phyloP scores from a whole-genome alignment of 2,329 filamentous ascomycete species.

The Colletotrichum salicis region DNA sequence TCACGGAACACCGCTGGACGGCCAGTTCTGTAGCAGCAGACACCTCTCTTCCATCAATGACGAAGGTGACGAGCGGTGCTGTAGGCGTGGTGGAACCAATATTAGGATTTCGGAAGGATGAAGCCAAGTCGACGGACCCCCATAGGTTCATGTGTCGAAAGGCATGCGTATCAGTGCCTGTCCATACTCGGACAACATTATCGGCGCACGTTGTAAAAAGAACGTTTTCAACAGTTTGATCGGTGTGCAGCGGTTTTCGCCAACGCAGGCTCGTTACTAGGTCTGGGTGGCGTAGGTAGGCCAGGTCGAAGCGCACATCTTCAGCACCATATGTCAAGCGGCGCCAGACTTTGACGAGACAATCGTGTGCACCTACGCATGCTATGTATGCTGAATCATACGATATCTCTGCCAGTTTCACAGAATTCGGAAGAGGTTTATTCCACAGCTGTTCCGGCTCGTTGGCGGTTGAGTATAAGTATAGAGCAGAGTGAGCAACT shows the following conservation, averaged over 20 bases:
- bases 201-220: constrained; percentile 91
- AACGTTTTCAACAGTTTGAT: constrained; percentile 85
- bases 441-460: constrained; percentile 75
- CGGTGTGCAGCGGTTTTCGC: constrained; percentile 80
- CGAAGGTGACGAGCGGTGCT: constrained; percentile 63
- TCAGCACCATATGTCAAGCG: constrained; percentile 84
- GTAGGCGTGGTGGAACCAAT: constrained; percentile 28
- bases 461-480: constrained; percentile 69
- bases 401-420: constrained; percentile 81
- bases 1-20: constrained; percentile 60
- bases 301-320: constrained; percentile 88
- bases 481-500: constrained; percentile 75
- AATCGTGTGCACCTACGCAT: constrained; percentile 80
- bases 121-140: constrained; percentile 80
- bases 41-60: constrained; percentile 86
- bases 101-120: constrained; percentile 68
- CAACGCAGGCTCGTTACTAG: constrained; percentile 87
- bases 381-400: constrained; percentile 90
- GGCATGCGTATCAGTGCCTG: constrained; percentile 76
- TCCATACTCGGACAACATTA: constrained; percentile 84
- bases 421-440: constrained; percentile 76
- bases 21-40: constrained; percentile 80
- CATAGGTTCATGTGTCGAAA: constrained; percentile 81
- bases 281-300: constrained; percentile 86
- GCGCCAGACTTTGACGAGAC: constrained; percentile 92